These are phyloP conservation scores for Boechera stricta DNA, from an alignment of 345 rosid species.

Conservation along the genomic window DNA sequence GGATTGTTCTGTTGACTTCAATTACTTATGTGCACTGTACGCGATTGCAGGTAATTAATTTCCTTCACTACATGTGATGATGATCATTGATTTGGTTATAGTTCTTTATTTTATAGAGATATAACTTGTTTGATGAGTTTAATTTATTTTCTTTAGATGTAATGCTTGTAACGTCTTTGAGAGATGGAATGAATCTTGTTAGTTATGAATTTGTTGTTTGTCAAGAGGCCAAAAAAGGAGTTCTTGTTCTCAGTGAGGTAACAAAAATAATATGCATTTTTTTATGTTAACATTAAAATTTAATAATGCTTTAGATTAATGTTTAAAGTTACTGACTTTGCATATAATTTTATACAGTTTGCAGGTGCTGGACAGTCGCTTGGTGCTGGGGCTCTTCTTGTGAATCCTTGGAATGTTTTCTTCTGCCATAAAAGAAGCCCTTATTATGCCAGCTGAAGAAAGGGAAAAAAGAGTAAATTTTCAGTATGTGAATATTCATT, in stretches of 20 bases:
- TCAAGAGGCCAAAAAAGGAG: constrained; percentile 91
- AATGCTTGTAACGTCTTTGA: constrained; percentile 89
- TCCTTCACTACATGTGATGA: background rate
- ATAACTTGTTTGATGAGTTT: constrained; percentile 1
- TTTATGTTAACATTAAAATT: background rate
- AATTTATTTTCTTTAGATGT: constrained; percentile 60
- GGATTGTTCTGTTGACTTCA: constrained; percentile 91
- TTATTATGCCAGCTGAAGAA: constrained; percentile 71
- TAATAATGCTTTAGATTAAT: background rate
- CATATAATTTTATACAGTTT: constrained; percentile 52
- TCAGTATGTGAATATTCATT: constrained; percentile 67
- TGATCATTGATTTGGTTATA: constrained; percentile 1
- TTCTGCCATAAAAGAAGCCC: constrained; percentile 75
- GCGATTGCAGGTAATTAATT: constrained; percentile 81
- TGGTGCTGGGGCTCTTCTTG: constrained; percentile 93
- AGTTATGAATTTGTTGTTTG: constrained; percentile 96
- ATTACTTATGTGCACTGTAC: constrained; percentile 74
- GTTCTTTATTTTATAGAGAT: background rate
- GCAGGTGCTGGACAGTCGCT: constrained; percentile 97
- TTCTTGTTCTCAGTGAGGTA: constrained; percentile 96
- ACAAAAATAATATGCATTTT: constrained; percentile 34
- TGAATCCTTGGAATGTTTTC: constrained; percentile 97
- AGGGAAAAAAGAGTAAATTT: constrained; percentile 73
- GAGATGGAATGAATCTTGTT: constrained; percentile 99
- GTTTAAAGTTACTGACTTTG: constrained; percentile 1